Evolutionary conservation across 768 basidiomycete genomes (phyloP), one percentile per base, ranked within the genome.

Genomic region (Dioszegia aurantiaca): DNA sequence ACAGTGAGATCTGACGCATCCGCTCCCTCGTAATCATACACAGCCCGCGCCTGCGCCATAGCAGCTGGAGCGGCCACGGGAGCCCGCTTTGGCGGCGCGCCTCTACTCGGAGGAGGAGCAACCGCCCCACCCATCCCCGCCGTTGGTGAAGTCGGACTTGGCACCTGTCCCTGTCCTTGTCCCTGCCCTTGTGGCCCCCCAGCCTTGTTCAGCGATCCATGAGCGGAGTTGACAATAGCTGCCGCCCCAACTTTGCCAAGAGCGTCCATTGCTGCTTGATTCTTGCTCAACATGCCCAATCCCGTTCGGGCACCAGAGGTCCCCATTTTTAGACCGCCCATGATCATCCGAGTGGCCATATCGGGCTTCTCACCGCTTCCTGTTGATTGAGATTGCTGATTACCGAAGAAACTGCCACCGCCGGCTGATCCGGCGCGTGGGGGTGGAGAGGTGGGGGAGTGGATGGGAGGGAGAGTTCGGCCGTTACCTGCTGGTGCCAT

Each of bases 21-120:
- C 65, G 56, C 49, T 2, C 64, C 68, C 19, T 53, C 55, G 55
- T 68, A 73, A 42, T 70, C 69, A 46, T 73, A 73, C 46, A 73
- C 28, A 10, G 63, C 71, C 47, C 62, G 58, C 26, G 68, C 70
- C 58, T 72, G 64, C 4, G 5, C 61, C 64, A 41, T 64, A 48
- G 17, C 55, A 46, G 23, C 40, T 46, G 24, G 37, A 48, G 33
- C 56, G 19, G 61, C 55, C 24, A 55, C 39, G 12, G 55, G 24
- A 5, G 53, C 36, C 9, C 69, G 30, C 31, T 45, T 61, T 8
- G 69, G 69, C 4, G 69, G 67, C 1, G 69, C 31, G 11, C 40
- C 41, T 14, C 47, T 51, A 11, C 36, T 48, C 24, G 59, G 27
- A 8, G 63, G 48, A 8, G 61, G 58, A 2, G 67, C 55, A 11